Percentiles rank a stretch among this genome's conserved stretches.
Evolutionary conservation across 2,329 filamentous ascomycete genomes (phyloP).

Genomic region (Penicillium oxalicum): DNA sequence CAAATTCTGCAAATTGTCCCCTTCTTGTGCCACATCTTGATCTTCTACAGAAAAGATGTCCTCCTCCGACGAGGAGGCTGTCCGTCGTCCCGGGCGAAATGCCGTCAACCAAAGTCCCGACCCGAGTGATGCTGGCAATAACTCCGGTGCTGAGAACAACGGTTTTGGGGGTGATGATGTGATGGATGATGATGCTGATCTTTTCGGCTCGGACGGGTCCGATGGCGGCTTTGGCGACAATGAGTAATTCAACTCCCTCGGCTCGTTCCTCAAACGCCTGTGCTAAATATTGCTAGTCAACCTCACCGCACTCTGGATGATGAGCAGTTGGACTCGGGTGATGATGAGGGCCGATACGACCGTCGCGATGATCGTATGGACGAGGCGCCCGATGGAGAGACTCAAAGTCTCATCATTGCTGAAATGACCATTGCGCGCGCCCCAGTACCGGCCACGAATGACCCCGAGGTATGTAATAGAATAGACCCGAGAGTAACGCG

Average conservation of each 20-base stretch:
- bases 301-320: conserved; percentile 51
- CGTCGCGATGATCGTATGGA: conserved; percentile 44
- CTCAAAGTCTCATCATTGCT: conserved; percentile 47
- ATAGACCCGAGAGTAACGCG: background rate
- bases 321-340: conserved; percentile 58
- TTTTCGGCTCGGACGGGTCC: conserved; percentile 44
- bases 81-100: conserved; percentile 31
- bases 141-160: conserved; percentile 12
- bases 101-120: conserved; percentile 23
- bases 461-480: conserved; percentile 31
- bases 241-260: conserved; percentile 24
- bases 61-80: conserved; percentile 35
- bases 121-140: conserved; percentile 25
- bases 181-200: conserved; percentile 38
- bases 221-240: conserved; percentile 33
- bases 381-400: conserved; percentile 36
- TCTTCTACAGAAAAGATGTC: conserved; percentile 24
- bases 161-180: conserved; percentile 8
- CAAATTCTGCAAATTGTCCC: too few species aligned
- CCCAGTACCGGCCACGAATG: conserved; percentile 48
- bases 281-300: conserved; percentile 19
- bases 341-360: conserved; percentile 54
- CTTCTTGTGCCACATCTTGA: background rate
- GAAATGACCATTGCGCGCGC: conserved; percentile 54
- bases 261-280: conserved; percentile 6